Evolutionary conservation across 2,329 filamentous ascomycete genomes (phyloP), one percentile per base, ranked within the genome.

Genomic region (Aspergillus calidoustus): DNA sequence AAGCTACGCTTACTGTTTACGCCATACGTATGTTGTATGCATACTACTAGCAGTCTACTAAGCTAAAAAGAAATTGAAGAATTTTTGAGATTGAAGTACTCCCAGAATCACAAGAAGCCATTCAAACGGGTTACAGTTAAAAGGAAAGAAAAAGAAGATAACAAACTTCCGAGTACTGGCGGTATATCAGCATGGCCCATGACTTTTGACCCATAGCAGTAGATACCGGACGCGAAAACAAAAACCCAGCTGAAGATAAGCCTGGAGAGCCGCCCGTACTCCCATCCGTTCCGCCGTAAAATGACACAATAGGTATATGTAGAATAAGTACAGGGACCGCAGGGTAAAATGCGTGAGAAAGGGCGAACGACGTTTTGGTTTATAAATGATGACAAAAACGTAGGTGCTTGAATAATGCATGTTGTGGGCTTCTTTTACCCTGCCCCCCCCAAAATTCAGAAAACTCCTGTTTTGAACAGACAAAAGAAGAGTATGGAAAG

Each of bases 121-220:
- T 57, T 44, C 22, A 50, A 48, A 63, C 60, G 46, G 15, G 22
- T 50, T 28, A 28, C 25, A 46, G 23, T 34, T 25, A 41, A 57
- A 50, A 54, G 56, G 50, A 19, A 54, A 41, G 1, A 44, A 59
- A 58, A 56, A 34, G 28, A 61, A 65, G 54, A 52, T 46, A 31
- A 62, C 34, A 6, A 41, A 41, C 11, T 15, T 15, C 34, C 34
- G 13, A 15, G 11, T 15, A 15, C 34, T 41, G 34, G 34, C 11
- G 9, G 11, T 41, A 41, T 41, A 41, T 41, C 34, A 38, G 34
- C 34, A 15, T 4, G 13, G 4, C 34, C 34, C 11, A 41, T 15
- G 34, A 41, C 34, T 41, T 41, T 41, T 41, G 3, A 41, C 11
- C 34, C 34, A 5, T 13, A 38, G 34, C 34, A 38, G 34, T 38